Base-by-base conservation (phyloP, 23 red algal genomes). In the Gracilaria caudata region DNA sequence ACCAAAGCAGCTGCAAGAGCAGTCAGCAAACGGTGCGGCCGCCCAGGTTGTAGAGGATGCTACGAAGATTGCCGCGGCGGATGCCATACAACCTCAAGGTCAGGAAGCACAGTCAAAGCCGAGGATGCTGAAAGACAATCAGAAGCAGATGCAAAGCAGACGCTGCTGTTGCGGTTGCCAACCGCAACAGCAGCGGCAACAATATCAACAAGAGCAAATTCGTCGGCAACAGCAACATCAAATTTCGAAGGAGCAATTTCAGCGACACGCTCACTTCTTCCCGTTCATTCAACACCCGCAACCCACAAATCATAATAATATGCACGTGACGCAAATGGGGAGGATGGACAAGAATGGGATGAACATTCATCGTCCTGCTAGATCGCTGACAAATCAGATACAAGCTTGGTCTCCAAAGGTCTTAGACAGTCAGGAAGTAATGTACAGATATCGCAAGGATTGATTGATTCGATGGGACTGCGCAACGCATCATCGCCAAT, bases 201-300 rank as follows among this genome's bases (percentile, higher is more conserved):
- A 89, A 46, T 55, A 79, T 30, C 71, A 77, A 3, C 71, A 89
- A 28, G 29, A 77, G 64, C 85, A 89, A 39, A 40, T 73, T 28
- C 68, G 51, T 24, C 82, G 51, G 0, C 82, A 86, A 28, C 82
- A 86, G 12, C 85, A 64, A 61, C 85, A 75, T 37, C 85, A 77
- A 77, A 38, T 53, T 44, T 68, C 34, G 72, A 70, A 44, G 85
- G 54, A 32, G 34, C 85, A 64, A 37, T 41, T 10, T 44, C 85
- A 78, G 56, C 68, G 72, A 32, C 85, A 64, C 10, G 38, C 23
- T 41, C 82, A 73, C 4, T 25, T 60, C 13, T 51, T 68, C 30
- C 55, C 64, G 36, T 39, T 37, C 9, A 46, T 75, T 55, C 85
- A 78, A 58, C 68, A 46, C 49, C 85, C 79, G 14, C 85, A 89